These are phyloP conservation scores for Pyracantha coccinea DNA, from an alignment of 331 rosid species.

Conservation along the genomic window DNA sequence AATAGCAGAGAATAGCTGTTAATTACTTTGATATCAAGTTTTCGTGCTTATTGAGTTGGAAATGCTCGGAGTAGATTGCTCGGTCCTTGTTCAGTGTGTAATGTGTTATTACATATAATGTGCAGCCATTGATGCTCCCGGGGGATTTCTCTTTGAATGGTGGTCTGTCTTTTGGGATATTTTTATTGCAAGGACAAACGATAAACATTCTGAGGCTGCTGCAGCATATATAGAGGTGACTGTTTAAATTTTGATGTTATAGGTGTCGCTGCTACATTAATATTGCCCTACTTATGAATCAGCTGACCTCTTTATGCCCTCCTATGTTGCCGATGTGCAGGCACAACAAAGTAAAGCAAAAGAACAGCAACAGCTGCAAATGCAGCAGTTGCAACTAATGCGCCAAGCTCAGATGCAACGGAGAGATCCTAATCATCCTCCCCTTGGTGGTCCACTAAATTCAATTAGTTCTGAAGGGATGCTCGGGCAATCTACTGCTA, in stretches of 20 bases:
- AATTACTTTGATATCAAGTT: not conserved
- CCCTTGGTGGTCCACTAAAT: conserved; percentile 59
- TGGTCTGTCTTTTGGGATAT: conserved; percentile 99
- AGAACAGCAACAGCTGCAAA: conserved; percentile 76
- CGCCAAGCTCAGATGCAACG: conserved; percentile 88
- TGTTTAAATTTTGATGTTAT: not conserved
- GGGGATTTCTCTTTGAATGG: conserved; percentile 96
- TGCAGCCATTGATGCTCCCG: conserved; percentile 99
- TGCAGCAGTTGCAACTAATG: conserved; percentile 81
- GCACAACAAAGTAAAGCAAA: conserved; percentile 73
- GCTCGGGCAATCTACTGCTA: conserved; percentile 79
- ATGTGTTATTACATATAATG: conserved; percentile 11
- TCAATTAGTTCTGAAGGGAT: conserved; percentile 66
- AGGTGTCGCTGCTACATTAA: not conserved
- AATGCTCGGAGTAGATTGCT: not conserved
- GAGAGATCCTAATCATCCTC: conserved; percentile 70
- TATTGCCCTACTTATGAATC: not conserved
- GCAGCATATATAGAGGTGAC: conserved; percentile 82
- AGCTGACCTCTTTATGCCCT: not conserved
- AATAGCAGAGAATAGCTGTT: not conserved
- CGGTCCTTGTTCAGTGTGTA: not conserved
- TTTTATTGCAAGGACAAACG: conserved; percentile 86
- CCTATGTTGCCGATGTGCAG: conserved; percentile 26
- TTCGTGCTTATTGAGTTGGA: not conserved
- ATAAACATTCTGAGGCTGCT: conserved; percentile 91